Evolutionary conservation across 78 protist genomes (phyloP).

Genomic region (Dictyostelium brefeldianum): DNA sequence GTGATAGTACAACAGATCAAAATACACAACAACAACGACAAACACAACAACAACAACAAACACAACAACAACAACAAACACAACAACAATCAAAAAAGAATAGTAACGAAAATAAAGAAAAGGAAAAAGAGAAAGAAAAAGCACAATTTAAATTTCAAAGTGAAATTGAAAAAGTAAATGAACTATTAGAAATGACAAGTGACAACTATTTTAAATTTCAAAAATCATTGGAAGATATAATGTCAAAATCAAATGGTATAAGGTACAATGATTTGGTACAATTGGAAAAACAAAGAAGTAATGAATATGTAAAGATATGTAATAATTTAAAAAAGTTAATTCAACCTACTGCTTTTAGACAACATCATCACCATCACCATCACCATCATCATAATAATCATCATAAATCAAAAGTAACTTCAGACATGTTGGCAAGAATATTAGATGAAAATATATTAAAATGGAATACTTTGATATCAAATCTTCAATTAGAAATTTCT

Average conservation of each 20-base stretch:
- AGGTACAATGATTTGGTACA: constrained; percentile 40
- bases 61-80: constrained; percentile 2
- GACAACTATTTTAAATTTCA: constrained; percentile 34
- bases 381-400: not conserved
- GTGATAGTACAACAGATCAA: not conserved
- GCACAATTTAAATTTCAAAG: constrained; percentile 9
- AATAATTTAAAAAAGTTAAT: constrained; percentile 52
- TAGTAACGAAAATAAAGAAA: not conserved
- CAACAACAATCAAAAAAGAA: not conserved
- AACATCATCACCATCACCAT: constrained; percentile 15
- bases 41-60: constrained; percentile 8
- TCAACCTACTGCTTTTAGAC: constrained; percentile 25
- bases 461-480: constrained; percentile 51
- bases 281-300: constrained; percentile 60
- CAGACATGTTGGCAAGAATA: not conserved
- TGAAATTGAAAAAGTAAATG: constrained; percentile 26
- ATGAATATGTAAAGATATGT: constrained; percentile 68
- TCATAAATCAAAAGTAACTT: not conserved
- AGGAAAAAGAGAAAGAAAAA: not conserved
- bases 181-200: constrained; percentile 27
- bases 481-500: constrained; percentile 36
- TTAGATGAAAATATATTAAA: constrained; percentile 55
- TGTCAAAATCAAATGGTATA: constrained; percentile 25
- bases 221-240: constrained; percentile 17
- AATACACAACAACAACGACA: not conserved